These are phyloP conservation scores for Phytophthora capsici DNA, from an alignment of 352 stramenopile genomes.

Conservation along the genomic window DNA sequence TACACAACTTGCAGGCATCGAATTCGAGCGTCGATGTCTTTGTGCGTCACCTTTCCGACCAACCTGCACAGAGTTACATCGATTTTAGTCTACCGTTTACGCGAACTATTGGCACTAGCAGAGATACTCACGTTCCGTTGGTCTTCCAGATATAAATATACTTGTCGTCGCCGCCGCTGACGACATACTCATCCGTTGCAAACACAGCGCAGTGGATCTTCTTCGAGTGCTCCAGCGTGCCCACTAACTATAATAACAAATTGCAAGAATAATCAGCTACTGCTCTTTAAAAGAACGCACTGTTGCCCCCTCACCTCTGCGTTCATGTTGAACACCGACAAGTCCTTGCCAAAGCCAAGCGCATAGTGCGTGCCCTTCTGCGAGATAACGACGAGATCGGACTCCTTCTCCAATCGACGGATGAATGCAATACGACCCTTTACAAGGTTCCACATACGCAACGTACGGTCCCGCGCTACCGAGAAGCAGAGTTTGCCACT, in stretches of 20 bases:
- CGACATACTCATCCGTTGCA: slow-evolving; percentile 74
- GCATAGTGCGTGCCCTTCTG: slow-evolving; percentile 75
- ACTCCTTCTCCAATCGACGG: slow-evolving; percentile 83
- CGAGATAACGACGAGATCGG: slow-evolving; percentile 77
- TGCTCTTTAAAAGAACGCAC: not conserved
- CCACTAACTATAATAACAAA: slow-evolving; percentile 62
- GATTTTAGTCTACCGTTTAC: no score
- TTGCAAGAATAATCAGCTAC: no score
- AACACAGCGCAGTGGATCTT: slow-evolving; percentile 83
- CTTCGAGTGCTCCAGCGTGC: slow-evolving; percentile 71
- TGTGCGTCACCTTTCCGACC: slow-evolving; percentile 71
- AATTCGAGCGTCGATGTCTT: slow-evolving; percentile 72
- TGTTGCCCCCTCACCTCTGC: slow-evolving; percentile 50
- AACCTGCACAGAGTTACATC: slow-evolving; percentile 38
- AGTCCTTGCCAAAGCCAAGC: slow-evolving; percentile 70
- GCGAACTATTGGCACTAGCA: no score
- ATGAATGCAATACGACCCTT: slow-evolving; percentile 91
- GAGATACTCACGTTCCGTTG: slow-evolving; percentile 64
- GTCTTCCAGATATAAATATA: slow-evolving; percentile 86
- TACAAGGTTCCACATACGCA: slow-evolving; percentile 92
- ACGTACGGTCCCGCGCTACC: slow-evolving; percentile 78
- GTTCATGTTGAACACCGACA: slow-evolving; percentile 86
- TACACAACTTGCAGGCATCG: slow-evolving; percentile 81
- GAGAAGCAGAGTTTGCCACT: slow-evolving; percentile 90
- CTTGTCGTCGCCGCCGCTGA: slow-evolving; percentile 82